Conservation (phyloP, 805 yeast species). For the Candida vaughaniae region DNA sequence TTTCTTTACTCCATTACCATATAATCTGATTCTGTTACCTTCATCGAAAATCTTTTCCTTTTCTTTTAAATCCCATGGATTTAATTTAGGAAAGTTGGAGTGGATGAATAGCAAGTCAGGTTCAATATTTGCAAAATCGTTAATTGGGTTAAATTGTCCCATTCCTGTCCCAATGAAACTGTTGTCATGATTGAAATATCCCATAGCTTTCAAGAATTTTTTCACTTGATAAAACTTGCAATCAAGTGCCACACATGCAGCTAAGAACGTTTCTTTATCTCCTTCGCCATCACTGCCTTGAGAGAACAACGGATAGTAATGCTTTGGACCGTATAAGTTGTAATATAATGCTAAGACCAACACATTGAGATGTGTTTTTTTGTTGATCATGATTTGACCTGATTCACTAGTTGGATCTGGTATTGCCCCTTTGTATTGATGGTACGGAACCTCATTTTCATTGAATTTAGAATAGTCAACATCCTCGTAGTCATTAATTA, state of each 20-base stretch:
- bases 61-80: constrained; percentile 55
- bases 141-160: constrained; percentile 72
- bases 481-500: constrained; percentile 10
- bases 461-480: constrained; percentile 10
- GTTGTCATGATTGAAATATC: constrained; percentile 35
- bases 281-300: constrained; percentile 68
- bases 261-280: constrained; percentile 74
- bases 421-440: constrained; percentile 29
- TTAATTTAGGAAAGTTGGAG: constrained; percentile 65
- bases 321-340: constrained; percentile 42
- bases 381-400: constrained; percentile 43
- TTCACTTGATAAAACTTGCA: constrained; percentile 55
- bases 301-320: constrained; percentile 42
- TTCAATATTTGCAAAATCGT: constrained; percentile 42
- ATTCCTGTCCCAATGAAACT: constrained; percentile 68
- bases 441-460: constrained; percentile 25
- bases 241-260: constrained; percentile 57
- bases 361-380: constrained; percentile 36
- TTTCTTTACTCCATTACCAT: constrained; percentile 55
- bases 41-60: constrained; percentile 41
- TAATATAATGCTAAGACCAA: constrained; percentile 40
- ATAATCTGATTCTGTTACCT: constrained; percentile 53
- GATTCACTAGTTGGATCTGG: constrained; percentile 37
- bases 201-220: constrained; percentile 51
- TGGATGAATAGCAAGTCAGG: constrained; percentile 53